Base-by-base conservation (phyloP, 768 basidiomycete genomes). In the Boletus fagicola region DNA sequence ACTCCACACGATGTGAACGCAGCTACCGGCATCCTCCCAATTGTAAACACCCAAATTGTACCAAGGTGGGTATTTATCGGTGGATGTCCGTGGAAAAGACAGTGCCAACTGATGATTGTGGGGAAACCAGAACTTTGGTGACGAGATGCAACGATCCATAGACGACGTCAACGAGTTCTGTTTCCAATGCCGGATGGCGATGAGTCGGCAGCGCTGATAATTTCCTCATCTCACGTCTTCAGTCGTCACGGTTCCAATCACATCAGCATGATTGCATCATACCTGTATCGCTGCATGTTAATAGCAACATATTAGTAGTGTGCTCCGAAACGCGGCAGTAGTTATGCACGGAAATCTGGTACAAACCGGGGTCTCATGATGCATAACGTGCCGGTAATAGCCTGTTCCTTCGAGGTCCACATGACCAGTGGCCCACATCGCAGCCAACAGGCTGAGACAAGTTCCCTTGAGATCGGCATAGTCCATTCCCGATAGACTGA, bases 101-200 rank as follows among this genome's bases (percentile, higher is more conserved):
- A 18, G 53, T 51, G 51, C 56, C 51, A 67, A 54, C 59, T 35
- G 40, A 44, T 50, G 45, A 45, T 47, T 15, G 49, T 10, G 36
- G 10, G 30, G 49, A 53, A 51, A 42, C 53, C 66, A 91, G 88
- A 80, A 82, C 64, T 91, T 80, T 70, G 88, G 84, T 6, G 68
- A 75, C 2, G 88, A 90, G 58, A 79, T 91, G 55, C 83, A 91
- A 66, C 78, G 80, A 58, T 83, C 86, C 65, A 69, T 88, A 57
- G 88, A 90, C 73, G 76, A 75, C 42, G 86, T 89, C 63, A 80
- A 89, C 64, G 86, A 90, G 51, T 85, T 76, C 57, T 91, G 88
- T 69, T 84, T 80, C 64, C 80, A 82, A 46, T 91, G 88, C 70
- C 81, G 84, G 38, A 80, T 84, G 55, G 86, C 87, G 11, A 77